Percentiles rank a stretch among this genome's conserved stretches.
Conservation (phyloP, 169 alveolate genomes). For the Cryptosporidium xiaoi region DNA sequence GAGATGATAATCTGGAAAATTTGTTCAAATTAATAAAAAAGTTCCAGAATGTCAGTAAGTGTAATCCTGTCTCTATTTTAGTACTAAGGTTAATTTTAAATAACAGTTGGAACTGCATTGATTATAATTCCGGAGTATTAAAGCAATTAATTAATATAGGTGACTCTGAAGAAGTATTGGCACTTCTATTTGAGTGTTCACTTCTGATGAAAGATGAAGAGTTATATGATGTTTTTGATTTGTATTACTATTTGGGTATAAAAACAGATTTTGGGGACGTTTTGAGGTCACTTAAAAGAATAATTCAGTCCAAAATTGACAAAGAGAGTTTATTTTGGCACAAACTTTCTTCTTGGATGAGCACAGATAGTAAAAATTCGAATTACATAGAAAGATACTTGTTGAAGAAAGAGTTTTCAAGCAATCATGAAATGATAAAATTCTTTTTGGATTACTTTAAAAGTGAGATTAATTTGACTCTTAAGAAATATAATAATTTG, state of each 20-base stretch:
- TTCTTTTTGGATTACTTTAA: conserved; percentile 7
- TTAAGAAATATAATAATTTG: conserved; percentile 14
- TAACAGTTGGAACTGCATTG: conserved; percentile 1
- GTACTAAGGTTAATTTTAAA: conserved; percentile 21
- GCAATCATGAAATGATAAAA: conserved; percentile 5
- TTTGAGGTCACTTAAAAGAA: neutral
- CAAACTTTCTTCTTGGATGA: conserved; percentile 31
- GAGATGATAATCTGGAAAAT: conserved; percentile 14
- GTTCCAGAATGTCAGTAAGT: conserved; percentile 18
- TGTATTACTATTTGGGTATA: neutral
- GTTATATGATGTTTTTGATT: conserved; percentile 22
- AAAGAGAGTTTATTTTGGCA: neutral
- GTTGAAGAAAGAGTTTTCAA: neutral
- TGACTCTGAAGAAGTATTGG: neutral
- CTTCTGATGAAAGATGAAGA: conserved; percentile 28
- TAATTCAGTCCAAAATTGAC: conserved; percentile 2
- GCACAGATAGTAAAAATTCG: conserved; percentile 1
- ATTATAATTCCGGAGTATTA: neutral
- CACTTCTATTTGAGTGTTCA: conserved; percentile 47
- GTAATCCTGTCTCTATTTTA: conserved; percentile 42
- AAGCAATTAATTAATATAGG: conserved; percentile 11
- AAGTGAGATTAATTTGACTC: neutral
- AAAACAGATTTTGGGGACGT: conserved; percentile 26
- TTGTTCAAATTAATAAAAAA: neutral
- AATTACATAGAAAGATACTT: neutral